Evolutionary conservation across 1,139 yeast genomes (phyloP).

Genomic region (Meyerozyma guilliermondii): DNA sequence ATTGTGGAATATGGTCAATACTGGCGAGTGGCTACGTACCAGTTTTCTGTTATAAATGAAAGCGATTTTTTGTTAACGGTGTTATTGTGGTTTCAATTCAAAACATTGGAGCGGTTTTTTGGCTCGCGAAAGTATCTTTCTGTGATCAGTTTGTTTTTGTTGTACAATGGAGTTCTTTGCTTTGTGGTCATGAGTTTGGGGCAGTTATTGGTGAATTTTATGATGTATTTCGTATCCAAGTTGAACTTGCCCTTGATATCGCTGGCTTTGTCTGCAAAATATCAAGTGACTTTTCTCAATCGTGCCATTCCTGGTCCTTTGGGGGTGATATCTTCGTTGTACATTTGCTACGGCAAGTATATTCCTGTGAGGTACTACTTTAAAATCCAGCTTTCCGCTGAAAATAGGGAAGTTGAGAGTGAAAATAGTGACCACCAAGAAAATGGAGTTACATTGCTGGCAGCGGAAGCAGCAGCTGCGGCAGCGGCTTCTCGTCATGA

Average conservation of each 20-base stretch:
- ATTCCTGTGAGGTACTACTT: constrained; percentile 63
- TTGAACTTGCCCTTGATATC: constrained; percentile 1
- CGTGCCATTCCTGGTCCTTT: constrained; percentile 55
- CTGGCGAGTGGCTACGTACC: constrained; percentile 60
- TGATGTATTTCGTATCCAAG: constrained; percentile 19
- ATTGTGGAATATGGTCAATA: constrained; percentile 57
- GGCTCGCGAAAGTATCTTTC: constrained; percentile 58
- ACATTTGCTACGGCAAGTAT: constrained; percentile 50
- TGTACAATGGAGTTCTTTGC: constrained; percentile 31
- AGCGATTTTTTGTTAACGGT: constrained; percentile 55
- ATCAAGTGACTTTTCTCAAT: constrained; percentile 29
- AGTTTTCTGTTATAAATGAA: constrained; percentile 56
- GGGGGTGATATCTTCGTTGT: constrained; percentile 53
- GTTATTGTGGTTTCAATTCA: constrained; percentile 52
- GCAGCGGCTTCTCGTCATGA: background rate
- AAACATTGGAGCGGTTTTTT: constrained; percentile 59
- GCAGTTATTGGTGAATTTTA: constrained; percentile 26
- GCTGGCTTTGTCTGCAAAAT: constrained; percentile 8
- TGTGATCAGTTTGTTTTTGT: constrained; percentile 24
- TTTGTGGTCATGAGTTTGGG: constrained; percentile 35
- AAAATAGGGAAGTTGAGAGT: background rate
- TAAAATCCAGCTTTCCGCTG: constrained; percentile 33
- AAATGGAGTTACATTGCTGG: background rate
- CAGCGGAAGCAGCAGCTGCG: too few species aligned
- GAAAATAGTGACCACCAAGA: background rate